These are phyloP conservation scores for Dillenia suffruticosa DNA, from an alignment of 164 flowering plant genomes.

Conservation along the genomic window DNA sequence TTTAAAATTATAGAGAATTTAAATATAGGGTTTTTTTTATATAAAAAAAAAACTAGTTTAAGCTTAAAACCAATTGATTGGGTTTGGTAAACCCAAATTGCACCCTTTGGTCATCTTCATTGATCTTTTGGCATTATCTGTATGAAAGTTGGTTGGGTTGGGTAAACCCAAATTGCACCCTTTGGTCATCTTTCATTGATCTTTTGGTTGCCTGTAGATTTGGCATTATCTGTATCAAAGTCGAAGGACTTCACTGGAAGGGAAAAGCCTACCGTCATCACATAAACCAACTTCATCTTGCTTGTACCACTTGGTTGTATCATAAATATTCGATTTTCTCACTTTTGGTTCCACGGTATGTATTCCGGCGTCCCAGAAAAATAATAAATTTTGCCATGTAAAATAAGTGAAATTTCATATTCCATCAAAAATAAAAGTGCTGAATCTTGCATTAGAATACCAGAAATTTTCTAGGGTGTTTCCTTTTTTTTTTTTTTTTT, in stretches of 20 bases:
- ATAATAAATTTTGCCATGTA: background rate
- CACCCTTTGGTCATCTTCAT: background rate
- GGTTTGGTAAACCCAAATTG: too few relatives aligned
- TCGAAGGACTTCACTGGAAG: conserved; percentile 93
- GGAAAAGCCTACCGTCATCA: conserved; percentile 97
- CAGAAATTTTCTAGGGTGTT: too few relatives aligned
- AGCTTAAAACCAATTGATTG: too few relatives aligned
- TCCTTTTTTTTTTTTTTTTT: too few relatives aligned
- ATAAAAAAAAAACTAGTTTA: too few relatives aligned
- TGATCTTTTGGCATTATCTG: conserved; percentile 53
- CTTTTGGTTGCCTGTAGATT: conserved; percentile 37
- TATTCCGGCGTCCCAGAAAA: conserved; percentile 2
- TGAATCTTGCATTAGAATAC: too few relatives aligned
- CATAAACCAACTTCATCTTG: conserved; percentile 28
- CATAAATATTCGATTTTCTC: conserved; percentile 6
- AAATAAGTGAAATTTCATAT: too few relatives aligned
- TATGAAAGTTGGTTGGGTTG: conserved; percentile 51
- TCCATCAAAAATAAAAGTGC: too few relatives aligned
- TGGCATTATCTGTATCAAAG: conserved; percentile 86
- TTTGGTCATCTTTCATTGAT: conserved; percentile 1
- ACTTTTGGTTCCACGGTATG: conserved; percentile 15
- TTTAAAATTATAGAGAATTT: too few relatives aligned
- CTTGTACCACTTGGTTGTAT: background rate
- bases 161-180: too few relatives aligned
- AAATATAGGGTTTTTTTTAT: too few relatives aligned